Evolutionary conservation across 2,329 filamentous ascomycete species (phyloP), one percentile per base, ranked within the genome.

Genomic region (Teratosphaeria zuluensis): DNA sequence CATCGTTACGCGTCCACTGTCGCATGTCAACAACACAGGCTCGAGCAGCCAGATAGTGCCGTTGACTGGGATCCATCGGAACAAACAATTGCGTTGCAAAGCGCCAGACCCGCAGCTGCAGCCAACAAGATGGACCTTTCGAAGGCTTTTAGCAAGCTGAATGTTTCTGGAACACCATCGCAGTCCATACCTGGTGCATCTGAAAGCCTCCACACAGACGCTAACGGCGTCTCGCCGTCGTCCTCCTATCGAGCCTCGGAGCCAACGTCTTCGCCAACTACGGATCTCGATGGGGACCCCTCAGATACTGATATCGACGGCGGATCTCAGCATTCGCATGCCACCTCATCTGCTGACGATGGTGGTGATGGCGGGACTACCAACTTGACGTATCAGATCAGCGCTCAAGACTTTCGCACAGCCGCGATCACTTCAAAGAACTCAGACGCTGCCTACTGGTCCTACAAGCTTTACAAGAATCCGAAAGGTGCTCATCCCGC

Each of bases 381-480:
- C 16, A 48, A 14, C n/a, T 42, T 48, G 42, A 48, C 42, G 19
- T 48, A 48, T 19, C 42, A 48, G 8, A 48, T 48, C 42, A 48
- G 42, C n/a, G 42, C 59, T 2, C 55, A 63, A n/a, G 66, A 64
- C 54, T 66, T 63, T 51, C 65, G 64, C 30, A 61, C 63, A 11
- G 69, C 69, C 24, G 63, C 63, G 5, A 64, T 64, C 54, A 64
- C 69, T 16, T 70, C 69, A 9, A 58, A 53, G 6, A 70, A 60
- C 58, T 63, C 65, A 5, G 62, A 59, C 28, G 64, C 67, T n/a
- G 65, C 67, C 2, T 71, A 64, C 61, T 94, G 88, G 88, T 84
- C 81, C 1, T 83, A 91, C 70, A 77, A 68, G 1, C 72, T 90
- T 58, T 94, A 92, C 69, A 80, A 83, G 9, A 81, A 80, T 4